phyloP scores from a whole-genome alignment of 495 filamentous ascomycete species.

The Copromyces sp. region DNA sequence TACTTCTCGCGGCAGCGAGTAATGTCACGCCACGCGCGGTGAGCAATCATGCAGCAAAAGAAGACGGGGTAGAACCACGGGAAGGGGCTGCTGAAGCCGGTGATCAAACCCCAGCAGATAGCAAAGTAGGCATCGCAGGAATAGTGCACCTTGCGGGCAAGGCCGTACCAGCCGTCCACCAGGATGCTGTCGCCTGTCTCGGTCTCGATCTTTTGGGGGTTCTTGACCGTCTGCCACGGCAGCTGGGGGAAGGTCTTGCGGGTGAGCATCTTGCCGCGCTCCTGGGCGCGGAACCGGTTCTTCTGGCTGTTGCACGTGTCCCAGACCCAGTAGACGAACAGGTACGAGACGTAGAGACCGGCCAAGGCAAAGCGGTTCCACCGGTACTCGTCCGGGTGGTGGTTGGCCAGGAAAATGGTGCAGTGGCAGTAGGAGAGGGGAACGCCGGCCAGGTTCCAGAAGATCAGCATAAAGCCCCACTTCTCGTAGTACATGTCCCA shows the following conservation, averaged over 20 bases:
- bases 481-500: slow-evolving; percentile 99
- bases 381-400: slow-evolving; percentile 70
- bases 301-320: slow-evolving; percentile 89
- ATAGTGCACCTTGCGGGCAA: slow-evolving; percentile 93
- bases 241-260: slow-evolving; percentile 90
- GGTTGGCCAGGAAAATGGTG: slow-evolving; percentile 86
- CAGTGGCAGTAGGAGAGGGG: slow-evolving; percentile 96
- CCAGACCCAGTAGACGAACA: slow-evolving; percentile 89
- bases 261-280: slow-evolving; percentile 59
- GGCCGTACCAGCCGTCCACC: slow-evolving; percentile 86
- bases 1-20: slow-evolving; percentile 78
- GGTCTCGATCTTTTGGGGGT: slow-evolving; percentile 79
- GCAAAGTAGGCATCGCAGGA: slow-evolving; percentile 84
- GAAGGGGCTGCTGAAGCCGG: slow-evolving; percentile 66
- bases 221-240: slow-evolving; percentile 76
- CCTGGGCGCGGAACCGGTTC: slow-evolving; percentile 79
- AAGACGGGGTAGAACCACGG: slow-evolving; percentile 97
- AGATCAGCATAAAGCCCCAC: slow-evolving; percentile 99
- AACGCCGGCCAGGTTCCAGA: slow-evolving; percentile 97
- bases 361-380: slow-evolving; percentile 61
- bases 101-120: slow-evolving; percentile 46
- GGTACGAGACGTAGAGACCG: slow-evolving; percentile 59
- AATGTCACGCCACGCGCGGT: slow-evolving; percentile 80
- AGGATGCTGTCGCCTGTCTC: slow-evolving; percentile 71
- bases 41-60: slow-evolving; percentile 83